Evolutionary conservation across 805 yeast genomes (phyloP).

Genomic region (Suhomyces faveliae): DNA sequence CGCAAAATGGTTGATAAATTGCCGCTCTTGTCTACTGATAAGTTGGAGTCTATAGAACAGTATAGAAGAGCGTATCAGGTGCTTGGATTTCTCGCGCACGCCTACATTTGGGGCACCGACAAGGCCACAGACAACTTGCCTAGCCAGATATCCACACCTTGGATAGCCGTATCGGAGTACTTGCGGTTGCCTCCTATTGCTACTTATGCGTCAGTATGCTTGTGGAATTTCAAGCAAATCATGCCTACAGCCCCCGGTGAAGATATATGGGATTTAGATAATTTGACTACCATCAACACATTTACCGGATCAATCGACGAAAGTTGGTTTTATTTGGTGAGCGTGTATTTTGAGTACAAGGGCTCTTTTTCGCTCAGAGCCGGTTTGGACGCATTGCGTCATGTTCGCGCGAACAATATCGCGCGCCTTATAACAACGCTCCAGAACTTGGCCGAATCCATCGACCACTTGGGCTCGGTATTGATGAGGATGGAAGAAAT

Average conservation of each 20-base stretch:
- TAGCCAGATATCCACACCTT: slow-evolving; percentile 64
- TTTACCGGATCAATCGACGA: slow-evolving; percentile 91
- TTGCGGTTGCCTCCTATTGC: slow-evolving; percentile 83
- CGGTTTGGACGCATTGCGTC: slow-evolving; percentile 66
- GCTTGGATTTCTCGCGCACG: slow-evolving; percentile 79
- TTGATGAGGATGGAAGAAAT: slow-evolving; percentile 84
- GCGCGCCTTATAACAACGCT: slow-evolving; percentile 44
- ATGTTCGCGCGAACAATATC: slow-evolving; percentile 49
- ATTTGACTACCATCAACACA: slow-evolving; percentile 75
- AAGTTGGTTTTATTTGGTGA: slow-evolving; percentile 88
- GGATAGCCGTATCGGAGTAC: slow-evolving; percentile 53
- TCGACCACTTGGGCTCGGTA: slow-evolving; percentile 70
- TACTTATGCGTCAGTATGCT: slow-evolving; percentile 81
- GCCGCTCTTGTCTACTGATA: slow-evolving; percentile 53
- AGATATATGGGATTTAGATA: slow-evolving; percentile 54
- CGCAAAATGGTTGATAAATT: slow-evolving; percentile 61
- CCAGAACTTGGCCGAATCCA: slow-evolving; percentile 67
- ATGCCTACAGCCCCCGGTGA: slow-evolving; percentile 39
- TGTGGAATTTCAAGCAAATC: slow-evolving; percentile 81
- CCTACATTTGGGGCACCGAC: slow-evolving; percentile 83
- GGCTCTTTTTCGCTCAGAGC: slow-evolving; percentile 70
- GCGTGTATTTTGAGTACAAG: slow-evolving; percentile 78
- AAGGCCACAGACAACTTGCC: slow-evolving; percentile 66
- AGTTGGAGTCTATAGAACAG: slow-evolving; percentile 47
- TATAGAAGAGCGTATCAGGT: slow-evolving; percentile 79